Base-by-base conservation (phyloP, 1,284 basidiomycete genomes). In the Austropuccinia psidii region DNA sequence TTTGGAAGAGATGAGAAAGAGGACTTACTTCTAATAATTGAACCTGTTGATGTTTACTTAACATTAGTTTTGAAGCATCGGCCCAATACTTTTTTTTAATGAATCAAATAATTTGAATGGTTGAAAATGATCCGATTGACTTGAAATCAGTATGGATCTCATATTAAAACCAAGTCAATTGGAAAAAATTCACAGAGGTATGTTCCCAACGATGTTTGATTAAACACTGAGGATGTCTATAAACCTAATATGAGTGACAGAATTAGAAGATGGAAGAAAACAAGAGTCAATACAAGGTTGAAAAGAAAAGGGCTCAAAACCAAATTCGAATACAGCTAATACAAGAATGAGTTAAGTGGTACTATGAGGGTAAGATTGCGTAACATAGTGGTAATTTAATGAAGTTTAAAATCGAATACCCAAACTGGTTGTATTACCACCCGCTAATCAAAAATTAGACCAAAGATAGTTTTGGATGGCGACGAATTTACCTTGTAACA, bases 1-100 rank as follows among this genome's bases (percentile, higher is more conserved):
- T 11, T 11, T 11, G 41, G 41, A 45, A n/a, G 41, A 45, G 41
- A 52, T 8, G 24, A 27, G 24, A 27, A 27, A 27, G 24, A 27
- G 24, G 24, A 27, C 58, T 61, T 13, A 61, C 66, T 85, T 98
- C 95, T 64, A 98, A 88, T 73, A 98, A 84, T 80, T 98, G 95
- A 0, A 98, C 95, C 79, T 98, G 95, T 80, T 98, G 94, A 80
- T 98, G 95, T 83, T 98, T 98, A 82, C 89, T 91, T 77, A 97
- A 85, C 72, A 94, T 87, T 79, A 95, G 89, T 82, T 95, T 94
- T 77, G 90, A 92, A 0, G 93, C 91, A 82, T 94, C 92, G 64
- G 91, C 90, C 95, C 95, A 98, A 80, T 97, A 93, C 43, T 69
- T 67, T 67, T 50, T 47, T 50, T 8, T 19, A 43, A 3, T n/a